phyloP scores from a whole-genome alignment of 2,329 filamentous ascomycete species.

The Achaetomium macrosporum region DNA sequence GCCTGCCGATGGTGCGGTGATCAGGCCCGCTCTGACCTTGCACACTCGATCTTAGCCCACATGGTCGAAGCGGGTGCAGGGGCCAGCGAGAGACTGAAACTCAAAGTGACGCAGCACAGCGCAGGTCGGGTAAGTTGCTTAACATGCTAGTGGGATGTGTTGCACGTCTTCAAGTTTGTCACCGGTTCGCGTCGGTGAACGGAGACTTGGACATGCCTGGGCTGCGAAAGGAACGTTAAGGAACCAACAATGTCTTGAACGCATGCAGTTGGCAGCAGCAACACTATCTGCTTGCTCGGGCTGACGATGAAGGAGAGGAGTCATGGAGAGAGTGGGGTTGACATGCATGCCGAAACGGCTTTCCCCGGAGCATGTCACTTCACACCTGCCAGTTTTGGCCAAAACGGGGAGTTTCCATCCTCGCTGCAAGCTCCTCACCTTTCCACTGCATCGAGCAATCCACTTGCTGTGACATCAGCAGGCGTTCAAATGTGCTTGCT shows the following conservation, averaged over 20 bases:
- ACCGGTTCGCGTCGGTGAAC: too few relatives aligned
- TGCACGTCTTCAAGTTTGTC: too few relatives aligned
- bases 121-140: background rate
- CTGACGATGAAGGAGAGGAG: too few relatives aligned
- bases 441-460: conserved; percentile 1
- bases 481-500: conserved; percentile 14
- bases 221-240: too few relatives aligned
- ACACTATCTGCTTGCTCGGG: too few relatives aligned
- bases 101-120: conserved; percentile 14
- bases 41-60: background rate
- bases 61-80: conserved; percentile 14
- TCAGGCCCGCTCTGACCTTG: conserved; percentile 24
- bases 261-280: too few relatives aligned
- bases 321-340: too few relatives aligned
- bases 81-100: conserved; percentile 21
- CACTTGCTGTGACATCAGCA: background rate
- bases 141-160: too few relatives aligned
- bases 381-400: too few relatives aligned
- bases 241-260: too few relatives aligned
- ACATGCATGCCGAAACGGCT: background rate
- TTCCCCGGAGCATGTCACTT: background rate
- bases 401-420: too few relatives aligned
- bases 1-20: conserved; percentile 12
- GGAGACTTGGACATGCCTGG: too few relatives aligned
- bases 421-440: background rate